Evolutionary conservation across 1,284 basidiomycete species (phyloP).

Genomic region (Sporisorium exsertum): DNA sequence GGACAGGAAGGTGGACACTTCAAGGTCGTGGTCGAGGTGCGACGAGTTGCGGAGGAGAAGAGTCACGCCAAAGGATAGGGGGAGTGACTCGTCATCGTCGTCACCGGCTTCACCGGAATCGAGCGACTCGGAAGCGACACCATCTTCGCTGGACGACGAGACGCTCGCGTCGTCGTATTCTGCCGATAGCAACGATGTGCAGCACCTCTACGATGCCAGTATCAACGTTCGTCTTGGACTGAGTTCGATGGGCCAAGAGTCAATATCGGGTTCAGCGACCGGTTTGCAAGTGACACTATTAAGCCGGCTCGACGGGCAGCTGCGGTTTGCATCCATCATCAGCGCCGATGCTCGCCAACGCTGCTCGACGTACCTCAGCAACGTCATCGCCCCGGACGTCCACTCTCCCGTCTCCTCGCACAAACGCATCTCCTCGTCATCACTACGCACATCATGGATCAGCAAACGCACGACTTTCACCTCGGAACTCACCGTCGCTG

Average conservation of each 20-base stretch:
- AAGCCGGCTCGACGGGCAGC: constrained; percentile 19
- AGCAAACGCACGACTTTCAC: constrained; percentile 6
- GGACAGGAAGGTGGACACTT: background rate
- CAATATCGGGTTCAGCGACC: background rate
- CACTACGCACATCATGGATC: constrained; percentile 29
- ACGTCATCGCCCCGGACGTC: constrained; percentile 16
- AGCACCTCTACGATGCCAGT: background rate
- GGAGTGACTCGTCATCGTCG: constrained; percentile 9
- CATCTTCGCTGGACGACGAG: constrained; percentile 34
- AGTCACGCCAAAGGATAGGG: background rate
- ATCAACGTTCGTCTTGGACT: constrained; percentile 19
- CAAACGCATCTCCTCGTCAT: constrained; percentile 24
- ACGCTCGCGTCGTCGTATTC: constrained; percentile 50
- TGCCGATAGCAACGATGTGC: constrained; percentile 16
- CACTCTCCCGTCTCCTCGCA: background rate
- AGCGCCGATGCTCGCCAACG: constrained; percentile 1
- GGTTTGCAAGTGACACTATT: constrained; percentile 17
- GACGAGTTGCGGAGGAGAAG: constrained; percentile 19
- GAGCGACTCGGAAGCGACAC: constrained; percentile 39
- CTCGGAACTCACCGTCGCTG: constrained; percentile 9
- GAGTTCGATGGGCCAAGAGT: background rate
- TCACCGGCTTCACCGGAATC: constrained; percentile 20
- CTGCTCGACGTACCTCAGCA: constrained; percentile 5
- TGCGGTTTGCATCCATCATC: constrained; percentile 9
- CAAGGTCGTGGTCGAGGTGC: constrained; percentile 9